A percentile compares a stretch with the other conserved stretches of the same genome.
phyloP scores from a whole-genome alignment of 169 alveolate species.

The Eimeria falciformis region DNA sequence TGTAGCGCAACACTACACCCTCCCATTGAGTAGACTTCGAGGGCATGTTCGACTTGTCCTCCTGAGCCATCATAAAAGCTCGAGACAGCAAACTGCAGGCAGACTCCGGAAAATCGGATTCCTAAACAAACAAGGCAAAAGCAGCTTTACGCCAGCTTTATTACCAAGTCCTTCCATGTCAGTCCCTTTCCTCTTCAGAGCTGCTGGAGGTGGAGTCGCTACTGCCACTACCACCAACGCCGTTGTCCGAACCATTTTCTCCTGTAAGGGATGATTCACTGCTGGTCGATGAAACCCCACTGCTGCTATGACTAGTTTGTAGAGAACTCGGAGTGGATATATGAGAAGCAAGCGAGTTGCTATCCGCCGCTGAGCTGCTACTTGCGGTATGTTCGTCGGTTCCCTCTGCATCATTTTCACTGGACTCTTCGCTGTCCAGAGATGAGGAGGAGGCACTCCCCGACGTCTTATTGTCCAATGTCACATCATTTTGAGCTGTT shows the following conservation, averaged over 20 bases:
- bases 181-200: constrained; percentile 29
- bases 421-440: not conserved
- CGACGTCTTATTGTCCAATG: too few relatives aligned
- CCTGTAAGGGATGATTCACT: not conserved
- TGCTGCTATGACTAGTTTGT: not conserved
- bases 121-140: too few relatives aligned
- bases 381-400: constrained; percentile 2
- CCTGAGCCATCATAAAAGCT: too few relatives aligned
- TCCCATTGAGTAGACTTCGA: too few relatives aligned
- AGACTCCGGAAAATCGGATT: too few relatives aligned
- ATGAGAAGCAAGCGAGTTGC: constrained; percentile 12
- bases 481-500: not conserved
- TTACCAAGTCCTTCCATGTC: not conserved
- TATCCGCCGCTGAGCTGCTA: not conserved
- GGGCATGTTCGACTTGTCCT: too few relatives aligned
- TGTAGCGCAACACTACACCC: too few relatives aligned
- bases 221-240: not conserved
- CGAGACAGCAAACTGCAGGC: too few relatives aligned
- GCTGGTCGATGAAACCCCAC: not conserved
- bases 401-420: not conserved
- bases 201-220: not conserved
- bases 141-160: too few relatives aligned
- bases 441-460: too few relatives aligned
- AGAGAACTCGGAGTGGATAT: not conserved
- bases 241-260: not conserved